phyloP scores from a whole-genome alignment of 202 grass and related monocot genomes.

The Musa balbisiana region DNA sequence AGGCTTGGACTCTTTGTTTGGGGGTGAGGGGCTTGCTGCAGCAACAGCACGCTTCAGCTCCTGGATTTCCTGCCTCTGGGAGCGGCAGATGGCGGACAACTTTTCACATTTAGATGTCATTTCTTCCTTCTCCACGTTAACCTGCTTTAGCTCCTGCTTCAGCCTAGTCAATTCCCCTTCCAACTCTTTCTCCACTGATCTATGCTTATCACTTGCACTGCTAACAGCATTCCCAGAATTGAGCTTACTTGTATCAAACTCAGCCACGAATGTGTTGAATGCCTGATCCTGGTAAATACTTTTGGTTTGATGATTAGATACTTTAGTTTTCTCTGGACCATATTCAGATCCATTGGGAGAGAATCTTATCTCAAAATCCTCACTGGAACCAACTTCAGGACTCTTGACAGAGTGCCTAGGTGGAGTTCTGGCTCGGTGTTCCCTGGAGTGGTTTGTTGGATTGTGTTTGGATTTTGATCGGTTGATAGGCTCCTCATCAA shows the following conservation, averaged over 20 bases:
- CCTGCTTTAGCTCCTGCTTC: conserved; percentile 72
- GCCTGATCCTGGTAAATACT: conserved; percentile 33
- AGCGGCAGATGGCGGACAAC: conserved; percentile 60
- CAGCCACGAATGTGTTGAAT: conserved; percentile 48
- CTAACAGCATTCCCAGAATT: conserved; percentile 20
- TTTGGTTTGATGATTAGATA: conserved; percentile 24
- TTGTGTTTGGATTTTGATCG: conserved; percentile 35
- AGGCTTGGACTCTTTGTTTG: conserved; percentile 37
- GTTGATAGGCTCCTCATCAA: conserved; percentile 44
- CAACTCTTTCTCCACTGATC: conserved; percentile 28
- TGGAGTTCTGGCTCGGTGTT: conserved; percentile 23
- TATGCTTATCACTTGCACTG: conserved; percentile 10
- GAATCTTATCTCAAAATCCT: conserved; percentile 32
- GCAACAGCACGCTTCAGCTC: conserved; percentile 49
- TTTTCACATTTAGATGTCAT: conserved; percentile 77
- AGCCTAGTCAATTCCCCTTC: conserved; percentile 44
- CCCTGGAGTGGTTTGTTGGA: conserved; percentile 30
- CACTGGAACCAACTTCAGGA: conserved; percentile 24
- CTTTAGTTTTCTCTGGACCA: conserved; percentile 32
- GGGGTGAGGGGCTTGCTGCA: conserved; percentile 30
- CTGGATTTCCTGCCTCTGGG: conserved; percentile 70
- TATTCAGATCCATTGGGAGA: conserved; percentile 34
- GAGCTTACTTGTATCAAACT: conserved; percentile 56
- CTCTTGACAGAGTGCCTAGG: conserved; percentile 22
- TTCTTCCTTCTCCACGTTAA: conserved; percentile 53